Evolutionary conservation across 2,329 filamentous ascomycete species (phyloP).

Genomic region (Eutypa lata): DNA sequence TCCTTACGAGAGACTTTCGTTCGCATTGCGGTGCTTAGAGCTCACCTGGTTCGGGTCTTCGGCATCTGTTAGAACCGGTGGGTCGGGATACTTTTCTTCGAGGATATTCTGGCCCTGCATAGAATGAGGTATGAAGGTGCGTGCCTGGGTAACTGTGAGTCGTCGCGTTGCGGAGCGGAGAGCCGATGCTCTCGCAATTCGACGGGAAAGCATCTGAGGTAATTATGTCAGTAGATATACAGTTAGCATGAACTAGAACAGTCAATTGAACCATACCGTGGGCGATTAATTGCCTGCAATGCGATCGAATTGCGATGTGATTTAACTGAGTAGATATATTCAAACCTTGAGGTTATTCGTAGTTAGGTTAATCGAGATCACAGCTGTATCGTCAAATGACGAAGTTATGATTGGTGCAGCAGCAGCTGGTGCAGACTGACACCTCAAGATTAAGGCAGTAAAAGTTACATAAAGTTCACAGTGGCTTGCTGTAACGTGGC

Average conservation of each 20-base stretch:
- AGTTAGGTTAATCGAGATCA: not conserved
- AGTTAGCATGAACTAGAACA: not conserved
- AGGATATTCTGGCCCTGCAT: conserved; percentile 43
- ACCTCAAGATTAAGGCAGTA: no score
- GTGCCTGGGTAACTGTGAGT: conserved; percentile 53
- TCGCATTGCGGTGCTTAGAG: conserved; percentile 10
- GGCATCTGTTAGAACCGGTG: conserved; percentile 48
- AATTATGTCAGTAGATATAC: conserved; percentile 1
- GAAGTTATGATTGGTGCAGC: no score
- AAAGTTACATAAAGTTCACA: no score
- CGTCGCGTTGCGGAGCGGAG: conserved; percentile 46
- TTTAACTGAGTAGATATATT: conserved; percentile 7
- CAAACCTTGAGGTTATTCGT: conserved; percentile 11
- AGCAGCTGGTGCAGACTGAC: no score
- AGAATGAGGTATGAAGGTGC: conserved; percentile 52
- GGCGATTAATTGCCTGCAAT: conserved; percentile 31
- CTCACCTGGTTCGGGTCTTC: conserved; percentile 67
- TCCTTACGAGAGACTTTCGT: not conserved
- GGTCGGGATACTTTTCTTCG: conserved; percentile 52
- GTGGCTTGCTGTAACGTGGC: no score
- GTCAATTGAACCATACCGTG: conserved; percentile 30
- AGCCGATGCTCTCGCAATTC: conserved; percentile 51
- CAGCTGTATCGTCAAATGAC: no score
- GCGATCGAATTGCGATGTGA: conserved; percentile 25
- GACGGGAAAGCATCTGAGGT: conserved; percentile 58